These are phyloP conservation scores for Sideroxylon spinosum DNA, from an alignment of 179 eudicot species.

Conservation along the genomic window DNA sequence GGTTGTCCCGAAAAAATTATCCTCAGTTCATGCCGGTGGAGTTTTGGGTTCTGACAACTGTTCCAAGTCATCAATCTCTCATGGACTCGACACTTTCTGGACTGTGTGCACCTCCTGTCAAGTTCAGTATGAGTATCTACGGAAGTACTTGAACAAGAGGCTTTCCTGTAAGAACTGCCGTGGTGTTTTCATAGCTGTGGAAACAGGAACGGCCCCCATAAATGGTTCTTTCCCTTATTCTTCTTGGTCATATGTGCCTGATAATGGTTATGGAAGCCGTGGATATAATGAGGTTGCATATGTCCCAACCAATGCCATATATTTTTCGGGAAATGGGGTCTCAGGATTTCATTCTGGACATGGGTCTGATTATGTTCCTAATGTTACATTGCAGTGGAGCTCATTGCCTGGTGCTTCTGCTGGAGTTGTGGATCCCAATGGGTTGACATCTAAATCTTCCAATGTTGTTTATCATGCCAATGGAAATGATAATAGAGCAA, in stretches of 20 bases:
- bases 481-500: conserved; percentile 46
- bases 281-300: conserved; percentile 46
- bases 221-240: conserved; percentile 63
- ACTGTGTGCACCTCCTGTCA: conserved; percentile 86
- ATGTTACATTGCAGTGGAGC: conserved; percentile 66
- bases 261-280: conserved; percentile 63
- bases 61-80: conserved; percentile 34
- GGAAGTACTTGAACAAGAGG: conserved; percentile 66
- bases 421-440: conserved; percentile 43
- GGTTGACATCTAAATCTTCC: conserved; percentile 43
- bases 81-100: conserved; percentile 80
- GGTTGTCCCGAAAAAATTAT: conserved; percentile 22
- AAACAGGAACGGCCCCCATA: conserved; percentile 66
- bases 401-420: conserved; percentile 58
- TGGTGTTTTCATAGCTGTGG: conserved; percentile 72
- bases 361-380: conserved; percentile 59
- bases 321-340: conserved; percentile 49
- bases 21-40: conserved; percentile 39
- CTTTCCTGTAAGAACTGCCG: conserved; percentile 90
- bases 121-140: conserved; percentile 93
- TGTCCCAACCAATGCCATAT: conserved; percentile 39
- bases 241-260: conserved; percentile 55
- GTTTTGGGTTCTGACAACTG: conserved; percentile 43
- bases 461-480: conserved; percentile 50
- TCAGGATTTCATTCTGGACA: conserved; percentile 62